These are phyloP conservation scores for Madurella mycetomatis DNA, from an alignment of 2,329 filamentous ascomycete species.

Conservation along the genomic window DNA sequence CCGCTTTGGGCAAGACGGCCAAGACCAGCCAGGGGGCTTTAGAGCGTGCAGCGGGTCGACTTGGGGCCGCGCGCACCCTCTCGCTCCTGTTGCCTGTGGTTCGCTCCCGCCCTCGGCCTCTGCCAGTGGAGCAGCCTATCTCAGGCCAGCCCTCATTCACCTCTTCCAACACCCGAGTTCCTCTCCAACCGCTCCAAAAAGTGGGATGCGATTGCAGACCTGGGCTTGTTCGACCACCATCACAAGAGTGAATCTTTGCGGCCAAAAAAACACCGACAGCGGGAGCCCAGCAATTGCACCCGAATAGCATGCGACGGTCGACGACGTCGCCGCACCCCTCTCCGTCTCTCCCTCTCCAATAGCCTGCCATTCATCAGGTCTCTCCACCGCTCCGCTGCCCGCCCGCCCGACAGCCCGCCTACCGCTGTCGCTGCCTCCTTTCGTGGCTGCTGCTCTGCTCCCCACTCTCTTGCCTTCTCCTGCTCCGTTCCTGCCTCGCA, in stretches of 20 bases:
- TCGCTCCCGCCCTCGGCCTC: constrained; percentile 4
- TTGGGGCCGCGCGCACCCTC: constrained; percentile 8
- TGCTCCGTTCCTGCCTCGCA: constrained; percentile 1
- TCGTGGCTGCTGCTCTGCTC: constrained; percentile 10
- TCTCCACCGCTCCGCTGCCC: constrained; percentile 15
- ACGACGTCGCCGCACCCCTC: constrained; percentile 20
- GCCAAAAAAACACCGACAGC: neutral
- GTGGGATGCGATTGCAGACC: constrained; percentile 13
- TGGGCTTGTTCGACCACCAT: neutral
- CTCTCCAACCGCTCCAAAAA: neutral
- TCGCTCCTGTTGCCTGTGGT: constrained; percentile 9
- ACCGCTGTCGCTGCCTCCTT: constrained; percentile 22
- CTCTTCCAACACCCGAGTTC: constrained; percentile 11
- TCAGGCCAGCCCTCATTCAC: constrained; percentile 5
- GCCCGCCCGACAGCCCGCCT: constrained; percentile 9
- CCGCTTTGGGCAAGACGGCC: constrained; percentile 22
- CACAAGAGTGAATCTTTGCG: constrained; percentile 6
- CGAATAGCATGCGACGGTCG: constrained; percentile 25
- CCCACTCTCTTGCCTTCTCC: constrained; percentile 12
- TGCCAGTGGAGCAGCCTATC: neutral
- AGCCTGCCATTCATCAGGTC: constrained; percentile 12
- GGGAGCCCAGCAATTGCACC: constrained; percentile 18
- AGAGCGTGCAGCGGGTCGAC: neutral
- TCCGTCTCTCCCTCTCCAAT: constrained; percentile 19
- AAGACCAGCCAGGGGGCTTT: constrained; percentile 5